Evolutionary conservation across 208 protist genomes (phyloP), one percentile per base, ranked within the genome.

Genomic region (Wallacemonas rigidus): DNA sequence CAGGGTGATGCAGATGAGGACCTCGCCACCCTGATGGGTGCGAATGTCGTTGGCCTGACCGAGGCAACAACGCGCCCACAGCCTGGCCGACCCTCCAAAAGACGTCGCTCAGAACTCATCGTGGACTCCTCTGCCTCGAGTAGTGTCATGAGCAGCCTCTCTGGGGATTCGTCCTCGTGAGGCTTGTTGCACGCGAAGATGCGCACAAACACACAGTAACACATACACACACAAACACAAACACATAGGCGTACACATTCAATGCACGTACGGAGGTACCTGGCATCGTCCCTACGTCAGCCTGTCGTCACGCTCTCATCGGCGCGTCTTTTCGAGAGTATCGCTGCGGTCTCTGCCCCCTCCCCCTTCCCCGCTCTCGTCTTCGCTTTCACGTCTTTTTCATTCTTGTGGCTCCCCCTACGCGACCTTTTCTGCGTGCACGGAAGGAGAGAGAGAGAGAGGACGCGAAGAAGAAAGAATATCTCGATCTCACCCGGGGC

Each of bases 81-180:
- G 17, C 17, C 54, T 8, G 15, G 15, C 6, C 54, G 54, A 8
- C 15, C 54, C 11, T 36, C 60, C 36, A 48, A 51, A 41, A 11
- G 43, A 14, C 60, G 60, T 4, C 60, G 60, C 43, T 65, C 60
- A 12, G 60, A 65, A 35, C 60, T 65, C 14, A 6, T 65, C 41
- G 60, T 65, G 6, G 12, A 45, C 60, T 65, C 60, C 9, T 65
- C 60, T 5, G 60, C 14, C 38, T 65, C 60, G 4, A 65, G 60
- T 41, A 65, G 60, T 35, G n/a, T 36, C n/a, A 65, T 51, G 43
- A 53, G 60, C 60, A 41, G 17, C 26, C 60, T 65, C 57, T 63
- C 57, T 40, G 57, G 44, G 36, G 60, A n/a, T n/a, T 26, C 11
- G 41, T 65, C 60, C 51, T 56, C 9, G 5, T 56, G n/a, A 56